Evolutionary conservation across 2,329 filamentous ascomycete species (phyloP).

Genomic region (Clarireedia sp.): DNA sequence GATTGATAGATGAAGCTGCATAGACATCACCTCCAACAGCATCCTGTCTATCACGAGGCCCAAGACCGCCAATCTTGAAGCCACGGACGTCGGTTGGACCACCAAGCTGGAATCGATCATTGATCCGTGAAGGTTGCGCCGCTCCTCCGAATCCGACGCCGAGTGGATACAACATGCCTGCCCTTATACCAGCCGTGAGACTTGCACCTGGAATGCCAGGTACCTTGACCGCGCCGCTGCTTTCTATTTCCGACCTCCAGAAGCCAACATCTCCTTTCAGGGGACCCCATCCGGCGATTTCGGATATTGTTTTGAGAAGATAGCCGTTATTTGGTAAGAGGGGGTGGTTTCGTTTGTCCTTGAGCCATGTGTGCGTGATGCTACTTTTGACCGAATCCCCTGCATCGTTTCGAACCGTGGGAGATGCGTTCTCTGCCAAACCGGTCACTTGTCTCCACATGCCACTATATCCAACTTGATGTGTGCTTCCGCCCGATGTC

Average conservation of each 20-base stretch:
- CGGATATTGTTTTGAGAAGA: constrained; percentile 66
- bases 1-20: constrained; percentile 77
- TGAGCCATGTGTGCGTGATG: constrained; percentile 70
- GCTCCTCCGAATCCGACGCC: constrained; percentile 48
- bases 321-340: constrained; percentile 79
- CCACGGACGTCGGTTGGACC: constrained; percentile 92
- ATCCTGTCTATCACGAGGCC: constrained; percentile 78
- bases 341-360: constrained; percentile 75
- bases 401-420: constrained; percentile 74
- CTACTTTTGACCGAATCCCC: constrained; percentile 89
- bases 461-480: constrained; percentile 73
- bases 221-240: constrained; percentile 63
- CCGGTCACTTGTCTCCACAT: constrained; percentile 86
- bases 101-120: constrained; percentile 91
- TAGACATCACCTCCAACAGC: constrained; percentile 88
- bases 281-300: constrained; percentile 80
- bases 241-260: constrained; percentile 82
- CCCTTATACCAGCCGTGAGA: constrained; percentile 71
- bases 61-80: constrained; percentile 82
- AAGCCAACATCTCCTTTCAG: constrained; percentile 88
- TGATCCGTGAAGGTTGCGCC: constrained; percentile 67
- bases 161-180: constrained; percentile 78
- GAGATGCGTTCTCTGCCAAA: constrained; percentile 66
- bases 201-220: constrained; percentile 61
- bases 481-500: constrained; percentile 54